Evolutionary conservation across 257 asterid genomes (phyloP).

Genomic region (Lithospermum erythrorhizon): DNA sequence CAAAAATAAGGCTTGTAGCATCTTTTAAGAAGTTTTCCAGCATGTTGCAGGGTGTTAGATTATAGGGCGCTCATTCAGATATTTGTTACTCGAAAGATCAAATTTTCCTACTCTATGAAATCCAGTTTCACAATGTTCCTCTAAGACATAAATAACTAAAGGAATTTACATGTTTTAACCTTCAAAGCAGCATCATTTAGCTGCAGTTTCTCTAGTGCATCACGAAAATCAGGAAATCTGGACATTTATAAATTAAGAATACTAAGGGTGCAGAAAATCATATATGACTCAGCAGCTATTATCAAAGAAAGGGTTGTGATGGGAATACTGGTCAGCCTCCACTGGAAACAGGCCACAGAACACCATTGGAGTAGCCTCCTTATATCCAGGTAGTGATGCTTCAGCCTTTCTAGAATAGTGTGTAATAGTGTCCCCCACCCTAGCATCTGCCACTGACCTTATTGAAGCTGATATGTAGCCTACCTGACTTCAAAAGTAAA

Average conservation of each 20-base stretch:
- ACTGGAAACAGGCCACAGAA: slow-evolving; percentile 97
- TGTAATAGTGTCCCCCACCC: slow-evolving; percentile 98
- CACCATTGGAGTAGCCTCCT: slow-evolving; percentile 98
- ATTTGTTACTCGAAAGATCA: not conserved
- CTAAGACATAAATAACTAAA: too few relatives aligned
- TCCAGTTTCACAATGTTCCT: not conserved
- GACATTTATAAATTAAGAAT: slow-evolving; percentile 9
- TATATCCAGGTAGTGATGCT: slow-evolving; percentile 85
- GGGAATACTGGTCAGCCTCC: slow-evolving; percentile 88
- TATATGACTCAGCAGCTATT: slow-evolving; percentile 7
- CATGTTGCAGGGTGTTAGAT: not conserved
- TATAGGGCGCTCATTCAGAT: not conserved
- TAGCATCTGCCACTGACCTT: slow-evolving; percentile 97
- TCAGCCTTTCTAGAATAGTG: slow-evolving; percentile 70
- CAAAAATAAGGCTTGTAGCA: not conserved
- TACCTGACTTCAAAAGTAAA: slow-evolving; percentile 44
- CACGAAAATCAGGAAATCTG: slow-evolving; percentile 89
- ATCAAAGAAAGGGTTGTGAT: slow-evolving; percentile 9
- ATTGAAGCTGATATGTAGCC: slow-evolving; percentile 95
- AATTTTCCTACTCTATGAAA: not conserved
- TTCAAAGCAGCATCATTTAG: slow-evolving; percentile 96
- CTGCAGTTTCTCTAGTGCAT: slow-evolving; percentile 91
- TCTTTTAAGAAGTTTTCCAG: not conserved
- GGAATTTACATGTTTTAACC: slow-evolving; percentile 28
- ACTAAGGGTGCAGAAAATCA: slow-evolving; percentile 10